A percentile compares a stretch with the other conserved stretches of the same genome.
Evolutionary conservation across 192 early-diverging fungal species (phyloP).

Genomic region (Piromyces finnis): DNA sequence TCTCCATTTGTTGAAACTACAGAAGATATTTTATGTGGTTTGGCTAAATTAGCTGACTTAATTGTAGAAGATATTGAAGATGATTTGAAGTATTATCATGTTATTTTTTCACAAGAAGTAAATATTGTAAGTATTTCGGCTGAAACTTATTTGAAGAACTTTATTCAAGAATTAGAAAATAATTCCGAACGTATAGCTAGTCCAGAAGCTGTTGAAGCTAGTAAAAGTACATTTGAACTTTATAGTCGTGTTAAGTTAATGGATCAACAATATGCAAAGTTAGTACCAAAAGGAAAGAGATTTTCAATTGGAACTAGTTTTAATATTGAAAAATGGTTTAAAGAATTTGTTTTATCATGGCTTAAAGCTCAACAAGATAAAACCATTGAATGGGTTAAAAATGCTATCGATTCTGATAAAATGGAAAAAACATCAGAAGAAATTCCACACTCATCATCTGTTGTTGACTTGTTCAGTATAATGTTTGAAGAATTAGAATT

Average conservation of each 20-base stretch:
- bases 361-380: constrained; percentile 34
- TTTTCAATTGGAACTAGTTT: constrained; percentile 23
- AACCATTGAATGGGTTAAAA: constrained; percentile 51
- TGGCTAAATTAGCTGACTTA: constrained; percentile 23
- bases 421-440: constrained; percentile 11
- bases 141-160: constrained; percentile 22
- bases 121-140: constrained; percentile 26
- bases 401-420: constrained; percentile 45
- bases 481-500: constrained; percentile 56
- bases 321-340: constrained; percentile 54
- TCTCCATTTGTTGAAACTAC: constrained; percentile 26
- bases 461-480: constrained; percentile 61
- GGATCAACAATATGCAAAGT: constrained; percentile 17
- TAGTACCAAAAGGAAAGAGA: constrained; percentile 17
- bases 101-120: constrained; percentile 20
- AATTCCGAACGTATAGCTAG: constrained; percentile 13
- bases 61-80: constrained; percentile 29
- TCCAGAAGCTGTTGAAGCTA: constrained; percentile 18
- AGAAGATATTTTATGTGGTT: constrained; percentile 21
- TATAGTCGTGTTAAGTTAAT: constrained; percentile 19
- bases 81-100: constrained; percentile 25
- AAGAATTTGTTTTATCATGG: constrained; percentile 47
- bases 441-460: constrained; percentile 50
- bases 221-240: constrained; percentile 19
- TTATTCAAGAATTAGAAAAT: constrained; percentile 20